Base-by-base conservation (phyloP, 495 filamentous ascomycete genomes). In the Massariosphaeria phaeospora region DNA sequence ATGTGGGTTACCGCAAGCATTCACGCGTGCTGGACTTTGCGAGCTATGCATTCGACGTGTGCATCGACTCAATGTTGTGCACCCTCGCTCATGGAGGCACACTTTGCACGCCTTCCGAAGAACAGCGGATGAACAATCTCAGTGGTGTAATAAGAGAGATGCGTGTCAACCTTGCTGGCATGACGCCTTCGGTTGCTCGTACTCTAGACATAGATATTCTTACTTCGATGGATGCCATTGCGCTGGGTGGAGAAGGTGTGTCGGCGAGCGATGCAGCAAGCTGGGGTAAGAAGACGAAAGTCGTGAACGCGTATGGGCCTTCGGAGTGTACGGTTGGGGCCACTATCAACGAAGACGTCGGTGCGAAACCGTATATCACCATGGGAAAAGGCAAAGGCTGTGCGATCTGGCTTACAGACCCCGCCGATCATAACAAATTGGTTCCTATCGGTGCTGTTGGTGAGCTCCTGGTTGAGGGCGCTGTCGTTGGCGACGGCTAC, bases 321-420 rank as follows among this genome's bases (percentile, higher is more conserved):
- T 50, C 49, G 8, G 61, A 63, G 21, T 59, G 50, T 17, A 51
- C 55, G 1, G 61, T 63, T 8, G 78, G 79, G 0, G 76, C 70
- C n/a, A 73, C 72, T 2, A 46, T 47, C 20, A 55, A 50, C 15
- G 23, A 31, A 0, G 27, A 55, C n/a, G 42, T 52, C 20, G 42
- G 38, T 12, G 61, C 66, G 7, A 68, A 70, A 15, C 23, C 50
- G 5, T 52, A 64, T 10, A 66, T 64, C 4, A 73, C 69, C 42
- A 76, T 75, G 34, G 74, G 76, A 6, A 64, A 60, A 21, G 75
- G 71, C 2, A 71, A 73, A 1, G 75, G 73, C 24, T 70, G 64
- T 26, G 57, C 64, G 4, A 63, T 63, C 21, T 86, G 83, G 83
- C 68, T 85, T 52, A 76, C 81, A 24, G 75, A 84, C 46, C 72